Evolutionary conservation across 257 asterid species (phyloP).

Genomic region (Marsdenia floribunda): DNA sequence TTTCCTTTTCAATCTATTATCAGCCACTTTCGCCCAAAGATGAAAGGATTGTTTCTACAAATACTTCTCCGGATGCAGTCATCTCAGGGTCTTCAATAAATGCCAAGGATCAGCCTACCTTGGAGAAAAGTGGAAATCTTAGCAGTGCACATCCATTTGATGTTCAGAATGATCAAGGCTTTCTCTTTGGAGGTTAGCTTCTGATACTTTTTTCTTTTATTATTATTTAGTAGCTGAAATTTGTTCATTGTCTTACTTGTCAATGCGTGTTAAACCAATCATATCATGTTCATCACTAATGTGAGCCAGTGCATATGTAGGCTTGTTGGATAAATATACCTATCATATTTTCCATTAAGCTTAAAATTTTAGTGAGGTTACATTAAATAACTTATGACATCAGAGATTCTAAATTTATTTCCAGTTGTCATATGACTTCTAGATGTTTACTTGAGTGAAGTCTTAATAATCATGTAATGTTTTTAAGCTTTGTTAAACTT

Average conservation of each 20-base stretch:
- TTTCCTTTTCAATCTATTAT: constrained; percentile 33
- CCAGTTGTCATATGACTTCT: no score
- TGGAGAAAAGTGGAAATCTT: constrained; percentile 55
- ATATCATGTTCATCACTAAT: background rate
- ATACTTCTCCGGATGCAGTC: constrained; percentile 62
- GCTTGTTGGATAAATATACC: background rate
- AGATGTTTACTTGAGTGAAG: background rate
- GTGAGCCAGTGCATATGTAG: background rate
- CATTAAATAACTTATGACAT: background rate
- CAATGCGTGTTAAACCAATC: background rate
- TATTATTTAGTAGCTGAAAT: constrained; percentile 8
- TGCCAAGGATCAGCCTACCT: constrained; percentile 50
- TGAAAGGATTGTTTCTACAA: constrained; percentile 67
- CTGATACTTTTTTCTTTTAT: constrained; percentile 11
- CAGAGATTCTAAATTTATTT: background rate
- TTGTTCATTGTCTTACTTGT: background rate
- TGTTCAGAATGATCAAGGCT: constrained; percentile 67
- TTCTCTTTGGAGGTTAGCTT: constrained; percentile 70
- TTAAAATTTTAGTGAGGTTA: background rate
- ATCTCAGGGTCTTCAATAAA: constrained; percentile 59
- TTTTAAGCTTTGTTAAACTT: background rate
- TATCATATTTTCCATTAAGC: background rate
- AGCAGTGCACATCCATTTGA: constrained; percentile 43
- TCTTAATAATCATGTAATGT: background rate
- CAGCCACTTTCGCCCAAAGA: constrained; percentile 80